Percentiles rank a stretch among this genome's conserved stretches.
Evolutionary conservation across 176 grass and related monocot species (phyloP).

Genomic region (Otatea glauca): DNA sequence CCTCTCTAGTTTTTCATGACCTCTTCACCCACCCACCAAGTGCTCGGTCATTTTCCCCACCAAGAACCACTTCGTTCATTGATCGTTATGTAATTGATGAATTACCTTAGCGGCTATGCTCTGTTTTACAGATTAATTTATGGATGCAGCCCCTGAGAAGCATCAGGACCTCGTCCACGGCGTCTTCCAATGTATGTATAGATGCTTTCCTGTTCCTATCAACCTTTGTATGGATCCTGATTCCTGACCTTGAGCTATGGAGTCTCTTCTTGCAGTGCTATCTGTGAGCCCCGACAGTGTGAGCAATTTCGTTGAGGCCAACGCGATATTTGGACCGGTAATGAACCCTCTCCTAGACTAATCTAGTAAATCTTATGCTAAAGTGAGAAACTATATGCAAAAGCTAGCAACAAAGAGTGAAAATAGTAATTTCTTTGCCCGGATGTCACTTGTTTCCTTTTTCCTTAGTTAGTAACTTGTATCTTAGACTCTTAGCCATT

Average conservation of each 20-base stretch:
- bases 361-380: slow-evolving; percentile 31
- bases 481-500: slow-evolving; percentile 11
- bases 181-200: slow-evolving; percentile 68
- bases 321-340: slow-evolving; percentile 84
- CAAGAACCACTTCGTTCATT: background rate
- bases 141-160: slow-evolving; percentile 80
- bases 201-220: background rate
- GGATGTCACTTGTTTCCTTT: background rate
- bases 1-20: background rate
- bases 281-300: slow-evolving; percentile 77
- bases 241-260: slow-evolving; percentile 3
- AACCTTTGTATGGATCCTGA: background rate
- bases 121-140: background rate
- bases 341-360: slow-evolving; percentile 10
- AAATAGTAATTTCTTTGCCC: slow-evolving; percentile 2
- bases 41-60: slow-evolving; percentile 38
- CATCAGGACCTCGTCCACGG: slow-evolving; percentile 79
- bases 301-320: slow-evolving; percentile 74
- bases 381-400: slow-evolving; percentile 2
- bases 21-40: background rate
- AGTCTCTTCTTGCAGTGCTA: slow-evolving; percentile 57
- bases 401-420: background rate
- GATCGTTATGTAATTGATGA: background rate
- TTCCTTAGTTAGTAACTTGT: background rate
- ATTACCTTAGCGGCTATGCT: background rate